Percentiles rank a stretch among this genome's conserved stretches.
Conservation (phyloP, 1,139 yeast species). For the Hyphopichia pseudoburtonii region DNA sequence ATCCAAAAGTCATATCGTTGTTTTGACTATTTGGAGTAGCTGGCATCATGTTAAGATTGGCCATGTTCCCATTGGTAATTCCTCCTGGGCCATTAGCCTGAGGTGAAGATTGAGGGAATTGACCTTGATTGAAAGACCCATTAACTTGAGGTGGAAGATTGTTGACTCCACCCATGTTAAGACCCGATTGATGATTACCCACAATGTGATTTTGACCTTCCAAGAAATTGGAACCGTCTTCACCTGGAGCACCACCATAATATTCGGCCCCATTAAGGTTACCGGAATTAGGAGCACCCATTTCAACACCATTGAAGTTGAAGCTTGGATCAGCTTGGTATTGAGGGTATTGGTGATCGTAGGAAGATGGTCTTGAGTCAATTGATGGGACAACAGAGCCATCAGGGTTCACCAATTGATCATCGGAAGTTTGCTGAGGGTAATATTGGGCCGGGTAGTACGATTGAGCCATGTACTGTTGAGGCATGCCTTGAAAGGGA, state of each 20-base stretch:
- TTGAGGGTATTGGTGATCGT: conserved; percentile 15
- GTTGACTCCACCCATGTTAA: conserved; percentile 9
- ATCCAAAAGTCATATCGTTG: conserved; percentile 5
- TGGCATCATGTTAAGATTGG: conserved; percentile 1
- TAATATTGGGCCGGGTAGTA: conserved; percentile 38
- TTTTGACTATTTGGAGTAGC: conserved; percentile 4
- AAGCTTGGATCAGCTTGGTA: conserved; percentile 11
- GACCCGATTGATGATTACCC: conserved; percentile 6
- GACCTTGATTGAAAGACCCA: conserved; percentile 5
- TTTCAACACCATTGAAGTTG: conserved; percentile 4
- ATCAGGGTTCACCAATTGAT: conserved; percentile 6
- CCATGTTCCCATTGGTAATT: conserved; percentile 1
- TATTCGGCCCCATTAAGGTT: conserved; percentile 19
- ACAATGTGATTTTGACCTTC: conserved; percentile 11
- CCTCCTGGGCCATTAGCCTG: conserved; percentile 6
- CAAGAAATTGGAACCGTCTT: conserved; percentile 23
- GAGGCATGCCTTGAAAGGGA: conserved; percentile 42
- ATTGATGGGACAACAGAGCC: conserved; percentile 10
- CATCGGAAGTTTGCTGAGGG: conserved; percentile 17
- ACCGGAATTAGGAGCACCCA: conserved; percentile 2
- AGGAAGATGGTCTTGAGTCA: conserved; percentile 14
- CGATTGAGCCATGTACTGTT: conserved; percentile 37
- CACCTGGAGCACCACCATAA: conserved; percentile 12
- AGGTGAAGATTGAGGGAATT: conserved; percentile 5
- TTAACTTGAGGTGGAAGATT: background rate